A percentile compares a stretch with the other conserved stretches of the same genome.
phyloP scores from a whole-genome alignment of 495 filamentous ascomycete species.

The Aspergillus haitiensis region DNA sequence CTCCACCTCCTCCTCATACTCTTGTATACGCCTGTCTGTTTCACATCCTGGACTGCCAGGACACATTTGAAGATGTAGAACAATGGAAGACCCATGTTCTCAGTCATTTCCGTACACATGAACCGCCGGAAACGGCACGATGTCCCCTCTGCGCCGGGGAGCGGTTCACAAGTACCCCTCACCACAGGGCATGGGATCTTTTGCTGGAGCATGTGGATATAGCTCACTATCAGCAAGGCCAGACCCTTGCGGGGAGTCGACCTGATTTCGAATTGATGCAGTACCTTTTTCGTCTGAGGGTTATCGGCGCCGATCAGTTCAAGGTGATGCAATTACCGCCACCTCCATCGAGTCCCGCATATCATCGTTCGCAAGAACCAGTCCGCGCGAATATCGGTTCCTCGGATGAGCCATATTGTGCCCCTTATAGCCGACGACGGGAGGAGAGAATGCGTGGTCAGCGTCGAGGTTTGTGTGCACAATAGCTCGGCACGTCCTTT shows the following conservation, averaged over 20 bases:
- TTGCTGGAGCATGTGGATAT: conserved; percentile 44
- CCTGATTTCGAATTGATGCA: conserved; percentile 50
- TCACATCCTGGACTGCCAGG: conserved; percentile 46
- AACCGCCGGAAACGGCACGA: conserved; percentile 38
- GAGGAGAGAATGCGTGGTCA: conserved; percentile 46
- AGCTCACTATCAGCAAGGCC: conserved; percentile 41
- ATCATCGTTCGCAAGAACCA: conserved; percentile 45
- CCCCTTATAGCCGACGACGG: conserved; percentile 45
- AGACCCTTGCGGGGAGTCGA: conserved; percentile 42
- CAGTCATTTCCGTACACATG: conserved; percentile 45
- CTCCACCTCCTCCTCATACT: conserved; percentile 16
- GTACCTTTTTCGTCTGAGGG: conserved; percentile 42
- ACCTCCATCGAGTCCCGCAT: conserved; percentile 45
- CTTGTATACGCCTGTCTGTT: conserved; percentile 45
- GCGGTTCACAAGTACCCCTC: conserved; percentile 33
- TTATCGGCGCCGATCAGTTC: conserved; percentile 49
- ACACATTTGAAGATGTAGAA: conserved; percentile 36
- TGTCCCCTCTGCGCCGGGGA: conserved; percentile 43
- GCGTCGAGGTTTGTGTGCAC: conserved; percentile 39
- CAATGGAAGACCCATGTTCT: conserved; percentile 46
- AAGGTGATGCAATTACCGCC: conserved; percentile 48
- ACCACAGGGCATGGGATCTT: conserved; percentile 37
- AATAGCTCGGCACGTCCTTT: conserved; percentile 8
- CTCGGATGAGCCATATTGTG: conserved; percentile 48
- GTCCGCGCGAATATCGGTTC: conserved; percentile 46